Base-by-base conservation (phyloP, 2,329 filamentous ascomycete species). In the Aspergillus aculeatinus region DNA sequence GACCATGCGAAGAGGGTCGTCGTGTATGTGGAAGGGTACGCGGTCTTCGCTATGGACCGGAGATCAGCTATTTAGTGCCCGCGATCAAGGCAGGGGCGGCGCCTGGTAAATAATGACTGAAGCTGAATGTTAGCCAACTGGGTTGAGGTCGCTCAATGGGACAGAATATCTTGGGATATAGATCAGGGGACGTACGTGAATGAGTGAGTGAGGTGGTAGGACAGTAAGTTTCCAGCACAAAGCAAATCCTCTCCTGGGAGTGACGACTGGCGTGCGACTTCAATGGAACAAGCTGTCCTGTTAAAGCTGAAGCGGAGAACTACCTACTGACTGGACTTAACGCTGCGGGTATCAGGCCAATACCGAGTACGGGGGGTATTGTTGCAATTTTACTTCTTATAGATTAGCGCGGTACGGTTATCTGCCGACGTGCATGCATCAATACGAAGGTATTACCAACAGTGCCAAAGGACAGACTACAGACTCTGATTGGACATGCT, bases 381-480 rank as follows among this genome's bases (percentile, higher is more conserved):
- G 31, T 35, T 23, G 50, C 50, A 52, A 52, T 52, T 47, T 47
- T 47, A 21, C 53, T 11, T 11, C 5, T 5, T 55, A 19, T 27
- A 42, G 42, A 23, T 21, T 55, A 55, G 53, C n/a, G 16, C 19
- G 27, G 53, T 55, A 55, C 31, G 31, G 1, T 23, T 27, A 27
- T 42, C 48, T 47, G 27, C 57, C 47, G 33, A 19, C 39, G 61
- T 63, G 53, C 53, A 33, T 58, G 55, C 44, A 56, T 59, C 59
- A 56, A 57, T 58, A 67, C 68, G 56, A 44, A 33, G 48, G 63
- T 64, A 66, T 69, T 69, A 67, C 67, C 53, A 42, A 16, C 44
- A 21, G 44, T 54, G 31, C 51, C 61, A 70, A 65, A 74, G 71
- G 72, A 70, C 71, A 73, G 63, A 71, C 60, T 64, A 68, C 71